These are phyloP conservation scores for Pancytospora philotis DNA, from an alignment of 371 early-diverging fungal genomes.

Conservation along the genomic window DNA sequence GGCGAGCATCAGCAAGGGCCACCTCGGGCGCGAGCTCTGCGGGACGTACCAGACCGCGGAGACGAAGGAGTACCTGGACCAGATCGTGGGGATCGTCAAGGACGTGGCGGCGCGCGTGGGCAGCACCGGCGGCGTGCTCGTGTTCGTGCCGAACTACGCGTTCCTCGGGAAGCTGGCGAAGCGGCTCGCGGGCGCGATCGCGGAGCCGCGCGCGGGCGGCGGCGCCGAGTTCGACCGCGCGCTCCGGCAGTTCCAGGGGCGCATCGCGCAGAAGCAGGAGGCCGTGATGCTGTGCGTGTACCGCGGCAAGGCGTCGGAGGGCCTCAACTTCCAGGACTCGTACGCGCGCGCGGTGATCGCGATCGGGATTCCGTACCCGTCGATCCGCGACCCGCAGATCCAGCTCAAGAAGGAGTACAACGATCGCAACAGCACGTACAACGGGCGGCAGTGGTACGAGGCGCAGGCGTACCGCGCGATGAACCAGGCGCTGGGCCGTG, in stretches of 20 bases:
- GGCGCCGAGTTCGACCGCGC: conserved; percentile 60
- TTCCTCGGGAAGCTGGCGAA: conserved; percentile 57
- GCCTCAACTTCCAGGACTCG: conserved; percentile 78
- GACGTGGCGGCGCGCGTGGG: conserved; percentile 35
- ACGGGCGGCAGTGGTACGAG: conserved; percentile 68
- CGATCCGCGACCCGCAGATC: conserved; percentile 63
- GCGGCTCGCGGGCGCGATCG: conserved; percentile 46
- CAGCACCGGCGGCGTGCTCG: conserved; percentile 62
- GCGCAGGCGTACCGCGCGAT: conserved; percentile 76
- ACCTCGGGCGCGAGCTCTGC: conserved; percentile 23
- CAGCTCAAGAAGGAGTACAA: conserved; percentile 64
- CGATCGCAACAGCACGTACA: conserved; percentile 49
- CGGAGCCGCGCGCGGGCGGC: conserved; percentile 40
- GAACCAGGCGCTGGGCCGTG: conserved; percentile 83
- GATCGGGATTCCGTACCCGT: conserved; percentile 78
- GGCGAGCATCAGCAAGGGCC: conserved; percentile 31
- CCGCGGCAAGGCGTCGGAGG: conserved; percentile 81
- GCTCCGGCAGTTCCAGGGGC: conserved; percentile 58
- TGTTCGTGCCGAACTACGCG: conserved; percentile 64
- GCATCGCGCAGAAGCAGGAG: conserved; percentile 53
- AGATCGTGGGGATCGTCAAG: conserved; percentile 62
- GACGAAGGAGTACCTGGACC: conserved; percentile 63
- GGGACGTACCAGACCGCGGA: conserved; percentile 62
- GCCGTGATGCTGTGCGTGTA: conserved; percentile 65
- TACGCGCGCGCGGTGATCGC: conserved; percentile 74